Conservation (phyloP, 441 rosid species). For the Theobroma grandiflorum region DNA sequence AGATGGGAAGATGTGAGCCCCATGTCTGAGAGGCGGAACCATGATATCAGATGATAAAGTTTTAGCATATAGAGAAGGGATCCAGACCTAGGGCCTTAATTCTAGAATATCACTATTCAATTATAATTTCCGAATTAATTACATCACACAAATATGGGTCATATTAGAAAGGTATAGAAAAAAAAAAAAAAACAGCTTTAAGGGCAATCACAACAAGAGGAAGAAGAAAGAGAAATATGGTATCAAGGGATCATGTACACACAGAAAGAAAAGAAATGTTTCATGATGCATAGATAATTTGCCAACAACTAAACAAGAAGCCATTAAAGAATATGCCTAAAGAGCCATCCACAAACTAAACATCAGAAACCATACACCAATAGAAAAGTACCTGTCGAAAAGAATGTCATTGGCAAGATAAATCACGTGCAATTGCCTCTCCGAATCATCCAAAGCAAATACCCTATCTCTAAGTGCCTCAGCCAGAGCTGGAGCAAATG, state of each 20-base stretch:
- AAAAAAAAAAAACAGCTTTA: not conserved
- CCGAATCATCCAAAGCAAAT: conserved; percentile 83
- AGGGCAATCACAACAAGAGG: not conserved
- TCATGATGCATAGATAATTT: conserved; percentile 13
- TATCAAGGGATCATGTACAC: not conserved
- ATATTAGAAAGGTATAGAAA: not conserved
- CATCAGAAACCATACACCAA: not conserved
- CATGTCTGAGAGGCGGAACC: not conserved
- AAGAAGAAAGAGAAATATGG: not conserved
- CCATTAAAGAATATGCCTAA: conserved; percentile 1
- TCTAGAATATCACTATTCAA: conserved; percentile 5
- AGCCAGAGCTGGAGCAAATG: conserved; percentile 92
- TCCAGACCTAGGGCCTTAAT: not conserved
- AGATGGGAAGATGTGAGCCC: not conserved
- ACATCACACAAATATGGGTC: not conserved
- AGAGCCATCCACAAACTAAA: conserved; percentile 2
- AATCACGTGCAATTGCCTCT: conserved; percentile 90
- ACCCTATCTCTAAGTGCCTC: conserved; percentile 90
- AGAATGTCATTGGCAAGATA: conserved; percentile 97
- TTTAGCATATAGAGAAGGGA: conserved; percentile 2
- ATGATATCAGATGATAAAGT: too few species aligned
- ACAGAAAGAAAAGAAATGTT: not conserved
- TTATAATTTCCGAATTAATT: not conserved
- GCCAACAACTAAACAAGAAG: not conserved
- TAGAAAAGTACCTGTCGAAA: conserved; percentile 78